A percentile compares a stretch with the other conserved stretches of the same genome.
Conservation (phyloP, 495 filamentous ascomycete genomes). For the Immersiella caudata region DNA sequence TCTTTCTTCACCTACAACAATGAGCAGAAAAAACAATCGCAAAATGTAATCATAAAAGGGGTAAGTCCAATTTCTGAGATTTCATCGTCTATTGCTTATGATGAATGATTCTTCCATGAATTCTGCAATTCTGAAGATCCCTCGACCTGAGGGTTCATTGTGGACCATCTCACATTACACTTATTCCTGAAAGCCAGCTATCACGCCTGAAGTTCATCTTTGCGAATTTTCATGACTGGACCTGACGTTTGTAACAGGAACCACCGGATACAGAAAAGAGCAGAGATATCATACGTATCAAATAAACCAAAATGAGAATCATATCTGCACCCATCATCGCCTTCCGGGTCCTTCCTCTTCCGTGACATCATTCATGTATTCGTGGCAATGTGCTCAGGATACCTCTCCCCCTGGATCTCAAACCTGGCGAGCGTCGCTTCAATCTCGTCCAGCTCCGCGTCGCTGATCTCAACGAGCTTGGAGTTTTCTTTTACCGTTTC, state of each 20-base stretch:
- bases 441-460: constrained; percentile 56
- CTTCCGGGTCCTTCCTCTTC: not conserved
- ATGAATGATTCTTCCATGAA: constrained; percentile 56
- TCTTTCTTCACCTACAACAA: not conserved
- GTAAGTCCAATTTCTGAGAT: not conserved
- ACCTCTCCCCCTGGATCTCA: constrained; percentile 46
- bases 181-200: constrained; percentile 19
- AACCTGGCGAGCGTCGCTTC: constrained; percentile 49
- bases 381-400: constrained; percentile 35
- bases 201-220: not conserved
- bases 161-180: constrained; percentile 41
- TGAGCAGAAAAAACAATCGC: not conserved
- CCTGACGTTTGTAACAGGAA: not conserved
- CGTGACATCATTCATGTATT: constrained; percentile 34
- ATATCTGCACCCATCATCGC: not conserved
- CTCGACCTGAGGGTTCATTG: constrained; percentile 27
- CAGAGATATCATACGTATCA: not conserved
- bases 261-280: not conserved
- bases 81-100: constrained; percentile 2
- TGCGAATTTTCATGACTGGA: not conserved
- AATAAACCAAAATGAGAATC: not conserved
- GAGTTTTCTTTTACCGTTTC: constrained; percentile 56
- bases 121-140: constrained; percentile 60
- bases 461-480: constrained; percentile 45
- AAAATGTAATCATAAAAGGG: not conserved